Conservation (phyloP, 2,329 filamentous ascomycete genomes). For the Fusarium anguioides region DNA sequence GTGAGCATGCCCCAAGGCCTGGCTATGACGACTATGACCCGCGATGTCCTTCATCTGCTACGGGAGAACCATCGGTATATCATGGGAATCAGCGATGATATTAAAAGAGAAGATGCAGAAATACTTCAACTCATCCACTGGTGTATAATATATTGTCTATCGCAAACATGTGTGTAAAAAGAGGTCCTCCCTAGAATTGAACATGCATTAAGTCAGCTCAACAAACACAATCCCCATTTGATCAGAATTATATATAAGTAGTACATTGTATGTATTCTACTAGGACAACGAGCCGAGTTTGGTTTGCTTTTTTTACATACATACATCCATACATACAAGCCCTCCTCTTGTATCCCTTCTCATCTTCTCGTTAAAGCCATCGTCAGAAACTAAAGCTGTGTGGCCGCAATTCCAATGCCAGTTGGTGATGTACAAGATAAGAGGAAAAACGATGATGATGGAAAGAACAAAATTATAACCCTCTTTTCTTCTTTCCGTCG, state of each 20-base stretch:
- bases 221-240: background rate
- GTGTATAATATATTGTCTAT: background rate
- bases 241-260: constrained; percentile 17
- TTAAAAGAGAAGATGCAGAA: background rate
- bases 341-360: constrained; percentile 29
- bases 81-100: constrained; percentile 4
- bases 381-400: constrained; percentile 36
- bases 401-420: constrained; percentile 42
- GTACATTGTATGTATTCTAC: constrained; percentile 45
- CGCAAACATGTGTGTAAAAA: background rate
- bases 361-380: constrained; percentile 33
- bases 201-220: background rate
- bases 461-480: constrained; percentile 40
- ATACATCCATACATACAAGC: constrained; percentile 42
- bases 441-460: constrained; percentile 20
- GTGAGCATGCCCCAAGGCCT: background rate
- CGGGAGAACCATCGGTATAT: constrained; percentile 2
- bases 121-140: background rate
- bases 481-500: constrained; percentile 33
- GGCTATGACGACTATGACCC: constrained; percentile 59
- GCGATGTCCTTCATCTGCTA: constrained; percentile 49
- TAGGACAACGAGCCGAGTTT: constrained; percentile 45
- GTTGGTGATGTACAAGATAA: constrained; percentile 45
- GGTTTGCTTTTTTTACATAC: constrained; percentile 36
- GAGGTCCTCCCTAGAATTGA: background rate